Percentiles rank a stretch among this genome's conserved stretches.
Evolutionary conservation across 208 protist genomes (phyloP).

Genomic region (Trypanosoma boissoni): DNA sequence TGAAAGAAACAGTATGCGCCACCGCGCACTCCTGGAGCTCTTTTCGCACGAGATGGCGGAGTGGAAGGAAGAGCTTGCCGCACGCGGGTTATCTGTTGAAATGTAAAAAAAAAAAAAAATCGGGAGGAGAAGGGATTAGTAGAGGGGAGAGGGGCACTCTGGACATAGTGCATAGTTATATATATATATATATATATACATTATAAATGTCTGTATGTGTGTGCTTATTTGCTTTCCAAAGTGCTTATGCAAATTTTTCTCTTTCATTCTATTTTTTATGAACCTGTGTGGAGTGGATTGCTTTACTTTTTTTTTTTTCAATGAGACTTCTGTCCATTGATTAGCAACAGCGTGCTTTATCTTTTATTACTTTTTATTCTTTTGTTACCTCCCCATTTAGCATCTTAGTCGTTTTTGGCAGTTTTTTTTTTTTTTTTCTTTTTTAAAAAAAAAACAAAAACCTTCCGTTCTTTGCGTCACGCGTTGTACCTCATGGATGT

Average conservation of each 20-base stretch:
- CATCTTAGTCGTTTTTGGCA: not conserved
- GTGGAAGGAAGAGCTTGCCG: constrained; percentile 59
- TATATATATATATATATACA: too few relatives aligned
- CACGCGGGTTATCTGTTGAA: constrained; percentile 39
- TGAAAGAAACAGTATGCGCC: constrained; percentile 31
- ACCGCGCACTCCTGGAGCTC: constrained; percentile 59
- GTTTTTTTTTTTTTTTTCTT: not conserved
- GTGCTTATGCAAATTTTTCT: too few relatives aligned
- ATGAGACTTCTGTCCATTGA: too few relatives aligned
- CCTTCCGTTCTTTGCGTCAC: not conserved
- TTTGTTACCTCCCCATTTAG: too few relatives aligned
- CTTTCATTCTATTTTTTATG: too few relatives aligned
- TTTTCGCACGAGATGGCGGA: constrained; percentile 54
- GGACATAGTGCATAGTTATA: too few relatives aligned
- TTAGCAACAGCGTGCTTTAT: too few relatives aligned
- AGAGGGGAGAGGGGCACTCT: not conserved
- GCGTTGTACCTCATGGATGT: constrained; percentile 46
- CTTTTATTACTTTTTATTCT: too few relatives aligned
- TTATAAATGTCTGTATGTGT: too few relatives aligned
- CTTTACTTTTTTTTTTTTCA: constrained; percentile 6
- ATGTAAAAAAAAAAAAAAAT: constrained; percentile 5
- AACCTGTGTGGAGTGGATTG: not conserved
- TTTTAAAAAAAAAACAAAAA: not conserved
- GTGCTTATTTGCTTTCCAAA: too few relatives aligned
- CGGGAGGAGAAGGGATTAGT: not conserved